Percentiles rank a stretch among this genome's conserved stretches.
phyloP scores from a whole-genome alignment of 305 asterid species.

The Caryopteris hybrid region DNA sequence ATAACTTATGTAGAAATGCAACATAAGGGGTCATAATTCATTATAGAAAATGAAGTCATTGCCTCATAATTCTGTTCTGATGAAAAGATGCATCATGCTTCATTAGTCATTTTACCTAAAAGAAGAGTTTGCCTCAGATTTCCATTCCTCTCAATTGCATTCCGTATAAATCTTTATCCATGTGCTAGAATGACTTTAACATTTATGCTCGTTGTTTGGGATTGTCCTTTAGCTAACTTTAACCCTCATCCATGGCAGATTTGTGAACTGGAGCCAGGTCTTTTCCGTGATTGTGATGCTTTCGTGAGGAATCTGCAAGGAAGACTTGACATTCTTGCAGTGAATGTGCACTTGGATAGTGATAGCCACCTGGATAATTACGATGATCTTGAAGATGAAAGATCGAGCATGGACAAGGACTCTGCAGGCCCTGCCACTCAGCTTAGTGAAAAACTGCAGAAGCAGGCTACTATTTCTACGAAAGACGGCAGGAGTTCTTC shows the following conservation, averaged over 20 bases:
- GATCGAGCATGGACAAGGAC: conserved; percentile 29
- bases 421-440: conserved; percentile 9
- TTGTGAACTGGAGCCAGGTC: conserved; percentile 26
- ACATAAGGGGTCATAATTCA: too few species aligned
- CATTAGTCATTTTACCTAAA: not conserved
- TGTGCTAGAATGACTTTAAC: not conserved
- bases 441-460: conserved; percentile 52
- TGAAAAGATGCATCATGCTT: not conserved
- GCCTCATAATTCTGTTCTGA: not conserved
- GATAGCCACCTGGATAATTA: conserved; percentile 55
- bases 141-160: not conserved
- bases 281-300: conserved; percentile 43
- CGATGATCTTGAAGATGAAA: conserved; percentile 62
- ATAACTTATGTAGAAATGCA: not conserved
- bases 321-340: conserved; percentile 72
- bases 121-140: not conserved
- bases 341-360: conserved; percentile 63
- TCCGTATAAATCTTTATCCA: not conserved
- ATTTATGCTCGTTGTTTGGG: not conserved
- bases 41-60: too few species aligned
- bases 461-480: conserved; percentile 36
- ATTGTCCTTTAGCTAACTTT: not conserved
- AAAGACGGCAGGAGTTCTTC: conserved; percentile 30
- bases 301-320: conserved; percentile 70
- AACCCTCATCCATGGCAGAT: conserved; percentile 1